phyloP scores from a whole-genome alignment of 306 rosid species.

The Luffa acutangula region DNA sequence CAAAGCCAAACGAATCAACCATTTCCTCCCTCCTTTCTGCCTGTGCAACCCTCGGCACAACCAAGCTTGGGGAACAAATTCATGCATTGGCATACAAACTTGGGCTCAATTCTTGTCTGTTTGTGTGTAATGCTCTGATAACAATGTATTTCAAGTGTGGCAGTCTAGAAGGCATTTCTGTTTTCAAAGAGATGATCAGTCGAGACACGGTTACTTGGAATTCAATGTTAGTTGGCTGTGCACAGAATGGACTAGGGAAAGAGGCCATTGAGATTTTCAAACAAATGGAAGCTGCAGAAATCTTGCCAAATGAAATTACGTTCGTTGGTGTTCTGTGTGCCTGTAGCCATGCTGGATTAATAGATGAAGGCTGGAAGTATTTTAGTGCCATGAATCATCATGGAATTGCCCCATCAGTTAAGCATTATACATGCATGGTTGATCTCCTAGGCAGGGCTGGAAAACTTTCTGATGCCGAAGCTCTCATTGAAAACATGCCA shows the following conservation, averaged over 20 bases:
- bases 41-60: constrained; percentile 15
- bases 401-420: constrained; percentile 18
- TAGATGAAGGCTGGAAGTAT: constrained; percentile 17
- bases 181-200: constrained; percentile 18
- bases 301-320: constrained; percentile 16
- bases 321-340: constrained; percentile 21
- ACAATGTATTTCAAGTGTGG: constrained; percentile 35
- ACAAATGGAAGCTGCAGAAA: constrained; percentile 16
- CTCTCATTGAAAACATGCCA: constrained; percentile 14
- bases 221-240: constrained; percentile 24
- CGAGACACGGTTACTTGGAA: constrained; percentile 26
- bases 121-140: constrained; percentile 19
- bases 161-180: constrained; percentile 15
- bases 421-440: constrained; percentile 31
- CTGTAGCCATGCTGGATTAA: constrained; percentile 25
- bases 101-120: constrained; percentile 19
- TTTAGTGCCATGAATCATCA: constrained; percentile 22
- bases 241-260: constrained; percentile 17
- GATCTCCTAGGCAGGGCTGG: constrained; percentile 24
- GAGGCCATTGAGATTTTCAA: constrained; percentile 20
- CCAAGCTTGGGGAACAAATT: constrained; percentile 23
- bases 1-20: constrained; percentile 12
- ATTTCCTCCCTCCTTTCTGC: constrained; percentile 20
- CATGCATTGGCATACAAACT: constrained; percentile 18
- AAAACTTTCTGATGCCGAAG: constrained; percentile 19